phyloP scores from a whole-genome alignment of 2,329 filamentous ascomycete species.

The Apiospora arundinis region DNA sequence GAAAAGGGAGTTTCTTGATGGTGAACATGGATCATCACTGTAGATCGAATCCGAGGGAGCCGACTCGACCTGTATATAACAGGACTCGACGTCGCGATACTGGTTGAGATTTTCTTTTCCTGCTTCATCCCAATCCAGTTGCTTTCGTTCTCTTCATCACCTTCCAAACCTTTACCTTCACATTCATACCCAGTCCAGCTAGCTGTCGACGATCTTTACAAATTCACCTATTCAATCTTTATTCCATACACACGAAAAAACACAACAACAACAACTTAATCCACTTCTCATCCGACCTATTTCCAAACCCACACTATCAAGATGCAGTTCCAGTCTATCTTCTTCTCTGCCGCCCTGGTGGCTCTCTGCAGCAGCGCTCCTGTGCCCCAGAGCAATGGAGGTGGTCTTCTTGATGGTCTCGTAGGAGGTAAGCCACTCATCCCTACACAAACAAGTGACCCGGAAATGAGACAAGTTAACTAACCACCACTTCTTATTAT shows the following conservation, averaged over 20 bases:
- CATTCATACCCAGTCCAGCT: constrained; percentile 1
- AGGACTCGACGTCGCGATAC: neutral
- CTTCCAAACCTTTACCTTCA: neutral
- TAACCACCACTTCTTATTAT: neutral
- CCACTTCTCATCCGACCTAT: neutral
- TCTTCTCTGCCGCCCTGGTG: constrained; percentile 9
- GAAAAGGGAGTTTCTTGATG: neutral
- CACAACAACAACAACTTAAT: neutral
- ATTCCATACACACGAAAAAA: neutral
- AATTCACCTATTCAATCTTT: neutral
- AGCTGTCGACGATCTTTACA: constrained; percentile 16
- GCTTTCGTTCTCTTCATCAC: neutral
- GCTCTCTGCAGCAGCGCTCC: neutral
- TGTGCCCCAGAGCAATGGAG: neutral
- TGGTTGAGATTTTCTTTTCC: neutral
- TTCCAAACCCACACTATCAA: neutral
- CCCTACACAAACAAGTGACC: too few species aligned
- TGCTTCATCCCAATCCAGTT: constrained; percentile 8
- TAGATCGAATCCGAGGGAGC: neutral
- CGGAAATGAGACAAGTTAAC: neutral
- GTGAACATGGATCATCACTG: neutral
- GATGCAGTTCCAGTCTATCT: constrained; percentile 10
- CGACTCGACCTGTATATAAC: constrained; percentile 5
- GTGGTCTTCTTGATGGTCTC: neutral
- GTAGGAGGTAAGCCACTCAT: neutral